A percentile compares a stretch with the other conserved stretches of the same genome.
These are phyloP conservation scores for Fomitiporia mediterranea DNA, from an alignment of 1,284 basidiomycete genomes.

Conservation along the genomic window DNA sequence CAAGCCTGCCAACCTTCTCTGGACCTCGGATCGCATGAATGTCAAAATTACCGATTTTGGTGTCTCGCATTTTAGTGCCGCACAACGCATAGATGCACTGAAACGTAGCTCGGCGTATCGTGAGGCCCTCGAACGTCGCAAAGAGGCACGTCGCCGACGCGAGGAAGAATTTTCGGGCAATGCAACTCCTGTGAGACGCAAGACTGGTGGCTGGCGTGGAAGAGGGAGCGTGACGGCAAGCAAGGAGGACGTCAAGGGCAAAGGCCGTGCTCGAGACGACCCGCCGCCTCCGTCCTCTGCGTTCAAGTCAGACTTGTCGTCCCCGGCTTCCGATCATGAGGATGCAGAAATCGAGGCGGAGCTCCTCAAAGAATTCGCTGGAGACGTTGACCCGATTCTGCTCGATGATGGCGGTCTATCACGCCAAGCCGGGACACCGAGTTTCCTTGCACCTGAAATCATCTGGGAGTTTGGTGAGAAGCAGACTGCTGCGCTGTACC, in stretches of 20 bases:
- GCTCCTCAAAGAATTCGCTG: conserved; percentile 11
- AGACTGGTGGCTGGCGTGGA: conserved; percentile 89
- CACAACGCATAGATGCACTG: conserved; percentile 60
- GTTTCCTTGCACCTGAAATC: conserved; percentile 97
- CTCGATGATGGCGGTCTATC: conserved; percentile 19
- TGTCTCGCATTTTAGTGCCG: conserved; percentile 92
- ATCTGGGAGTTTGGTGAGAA: conserved; percentile 53
- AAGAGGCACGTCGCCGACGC: conserved; percentile 2
- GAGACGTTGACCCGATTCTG: conserved; percentile 15
- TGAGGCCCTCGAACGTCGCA: conserved; percentile 6
- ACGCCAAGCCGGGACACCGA: conserved; percentile 77
- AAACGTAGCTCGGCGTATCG: conserved; percentile 27
- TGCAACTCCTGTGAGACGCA: conserved; percentile 64
- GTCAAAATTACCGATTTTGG: conserved; percentile 99
- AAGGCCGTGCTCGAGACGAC: conserved; percentile 7
- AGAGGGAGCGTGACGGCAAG: not conserved
- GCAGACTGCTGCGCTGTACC: not conserved
- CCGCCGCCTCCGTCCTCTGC: not conserved
- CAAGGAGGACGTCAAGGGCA: conserved; percentile 11
- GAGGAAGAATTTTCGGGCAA: conserved; percentile 1
- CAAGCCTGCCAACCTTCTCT: conserved; percentile 96
- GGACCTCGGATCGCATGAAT: conserved; percentile 73
- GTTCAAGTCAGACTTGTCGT: not conserved
- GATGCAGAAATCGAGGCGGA: conserved; percentile 13
- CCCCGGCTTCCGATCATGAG: not conserved